Base-by-base conservation (phyloP, 352 stramenopile species). In the Globisporangium paddicum region DNA sequence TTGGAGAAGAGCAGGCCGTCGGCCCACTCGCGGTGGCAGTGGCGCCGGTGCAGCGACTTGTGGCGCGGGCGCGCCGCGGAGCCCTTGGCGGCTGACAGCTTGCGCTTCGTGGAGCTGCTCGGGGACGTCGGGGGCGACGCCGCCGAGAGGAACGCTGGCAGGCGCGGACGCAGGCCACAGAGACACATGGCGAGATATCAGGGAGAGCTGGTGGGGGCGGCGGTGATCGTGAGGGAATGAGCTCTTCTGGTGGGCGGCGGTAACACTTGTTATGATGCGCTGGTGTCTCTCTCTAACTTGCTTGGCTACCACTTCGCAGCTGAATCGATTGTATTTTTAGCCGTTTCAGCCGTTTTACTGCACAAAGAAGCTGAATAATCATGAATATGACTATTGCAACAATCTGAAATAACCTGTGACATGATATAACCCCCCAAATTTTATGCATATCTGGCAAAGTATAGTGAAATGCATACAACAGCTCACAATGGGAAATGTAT, bases 1-100 rank as follows among this genome's bases (percentile, higher is more conserved):
- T 91, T 93, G 52, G 81, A 89, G 68, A 90, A 87, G 71, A 90
- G 77, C 58, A 93, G 81, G 11, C 75, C 81, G 70, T 93, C 83
- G 30, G 75, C 77, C 82, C 82, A 92, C 46, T 82, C 72, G 62
- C 82, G 82, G 63, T 62, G 62, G 53, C 57, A 68, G 38, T 63
- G 62, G 45, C 61, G 55, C 49, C 62, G 48, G 47, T 53, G 54
- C 60, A 67, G 55, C 55, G 69, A 32, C 64, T 64, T 75, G 66
- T 71, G 73, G 58, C 59, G 72, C 37, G 60, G 68, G 47, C 48
- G 67, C 46, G 58, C 64, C 59, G 63, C 63, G 45, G 63, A 62
- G 45, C 53, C 49, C 13, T 64, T 60, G 18, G 62, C 19, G 9
- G 72, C 37, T 14, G 70, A 51, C 23, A 75, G 64, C 58, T 83